Conservation (phyloP, 306 rosid genomes). For the Malus asiatica region DNA sequence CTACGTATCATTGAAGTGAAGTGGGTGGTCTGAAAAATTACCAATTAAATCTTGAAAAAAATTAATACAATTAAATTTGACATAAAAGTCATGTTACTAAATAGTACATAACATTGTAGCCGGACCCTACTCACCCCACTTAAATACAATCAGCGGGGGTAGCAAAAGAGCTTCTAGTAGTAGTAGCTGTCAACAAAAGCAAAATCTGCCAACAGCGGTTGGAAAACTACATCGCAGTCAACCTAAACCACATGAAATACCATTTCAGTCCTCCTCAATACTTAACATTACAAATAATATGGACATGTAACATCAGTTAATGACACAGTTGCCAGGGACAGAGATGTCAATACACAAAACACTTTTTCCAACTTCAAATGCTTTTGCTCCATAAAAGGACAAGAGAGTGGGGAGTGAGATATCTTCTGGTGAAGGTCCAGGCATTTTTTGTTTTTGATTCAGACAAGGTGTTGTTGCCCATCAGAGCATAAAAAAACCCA, state of each 20-base stretch:
- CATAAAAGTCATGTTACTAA: no score
- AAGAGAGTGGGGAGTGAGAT: not conserved
- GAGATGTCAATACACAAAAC: not conserved
- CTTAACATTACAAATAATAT: no score
- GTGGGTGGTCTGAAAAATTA: no score
- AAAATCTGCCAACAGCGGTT: not conserved
- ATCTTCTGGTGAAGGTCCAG: conserved; percentile 15
- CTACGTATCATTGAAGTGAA: rapidly evolving
- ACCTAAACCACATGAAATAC: not conserved
- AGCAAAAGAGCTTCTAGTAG: not conserved
- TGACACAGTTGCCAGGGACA: not conserved
- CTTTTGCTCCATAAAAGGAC: no score
- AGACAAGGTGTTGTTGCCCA: not conserved
- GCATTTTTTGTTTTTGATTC: not conserved
- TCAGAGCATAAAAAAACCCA: not conserved
- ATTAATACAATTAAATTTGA: no score
- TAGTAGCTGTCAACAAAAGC: not conserved
- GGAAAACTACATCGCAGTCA: not conserved
- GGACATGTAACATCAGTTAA: no score
- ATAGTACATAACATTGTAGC: no score
- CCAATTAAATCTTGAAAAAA: no score
- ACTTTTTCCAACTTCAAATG: not conserved
- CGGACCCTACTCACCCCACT: no score
- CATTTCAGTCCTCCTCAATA: not conserved
- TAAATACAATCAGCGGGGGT: not conserved